Base-by-base conservation (phyloP, 768 basidiomycete species). In the Hydnum rufescens region DNA sequence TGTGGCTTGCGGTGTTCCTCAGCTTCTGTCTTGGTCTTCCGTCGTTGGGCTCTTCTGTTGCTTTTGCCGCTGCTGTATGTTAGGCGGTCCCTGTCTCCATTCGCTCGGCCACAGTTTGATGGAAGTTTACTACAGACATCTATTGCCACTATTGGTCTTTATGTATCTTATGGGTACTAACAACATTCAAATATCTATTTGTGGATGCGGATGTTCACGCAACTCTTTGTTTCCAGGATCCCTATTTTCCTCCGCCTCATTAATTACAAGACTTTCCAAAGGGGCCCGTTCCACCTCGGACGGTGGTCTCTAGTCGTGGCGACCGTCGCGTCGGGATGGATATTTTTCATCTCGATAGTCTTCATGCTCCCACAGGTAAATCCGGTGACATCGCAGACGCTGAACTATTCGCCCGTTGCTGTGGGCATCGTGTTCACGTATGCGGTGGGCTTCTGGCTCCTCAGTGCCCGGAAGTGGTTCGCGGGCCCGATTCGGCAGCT, bases 1-100 rank as follows among this genome's bases (percentile, higher is more conserved):
- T 86, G 2, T 85, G 83, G 82, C 73, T 86, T 42, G 81, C 81
- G 1, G 82, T 78, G 57, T 75, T 76, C 4, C 68, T 85, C 23
- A 79, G 80, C 61, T 84, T 87, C 65, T 71, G 77, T 56, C 72
- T 87, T 4, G 80, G 74, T 0, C 67, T 85, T 1, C 83, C 83
- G 0, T 80, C 78, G 61, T 67, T 87, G 2, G 81, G 82, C 1
- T 79, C 76, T 57, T 62, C 71, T 0, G 82, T 85, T 3, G 83
- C 83, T 0, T 83, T 82, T 59, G 60, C 76, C 0, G 60, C 69
- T 0, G 72, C 72, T 4, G 44, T 47, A 26, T 13, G 44, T 71
- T 70, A 47, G 26, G 25, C 44, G 13, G 8, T 13, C 8, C 44
- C 44, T 13, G 26, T 26, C 8, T 25, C 44, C 44, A 16, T 47